phyloP scores from a whole-genome alignment of 345 rosid species.

The Salix exigua region DNA sequence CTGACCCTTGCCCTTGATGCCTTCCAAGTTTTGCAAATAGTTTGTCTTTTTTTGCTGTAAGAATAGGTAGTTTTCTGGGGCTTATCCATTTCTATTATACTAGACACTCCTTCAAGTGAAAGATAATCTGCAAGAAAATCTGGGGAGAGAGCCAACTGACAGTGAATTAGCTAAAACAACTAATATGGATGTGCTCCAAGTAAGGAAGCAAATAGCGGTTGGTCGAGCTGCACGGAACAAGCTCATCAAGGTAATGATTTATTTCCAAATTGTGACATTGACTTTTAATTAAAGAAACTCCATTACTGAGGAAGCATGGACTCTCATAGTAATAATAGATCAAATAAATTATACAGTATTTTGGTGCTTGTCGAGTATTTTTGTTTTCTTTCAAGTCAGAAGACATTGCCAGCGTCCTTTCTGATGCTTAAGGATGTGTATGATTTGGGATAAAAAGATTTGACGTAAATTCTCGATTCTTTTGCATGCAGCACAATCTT shows the following conservation, averaged over 20 bases:
- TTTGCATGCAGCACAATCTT: conserved; percentile 95
- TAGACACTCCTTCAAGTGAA: conserved; percentile 64
- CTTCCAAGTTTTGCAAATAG: background rate
- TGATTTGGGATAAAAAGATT: background rate
- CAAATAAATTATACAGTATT: background rate
- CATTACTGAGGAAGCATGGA: background rate
- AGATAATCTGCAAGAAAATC: conserved; percentile 40
- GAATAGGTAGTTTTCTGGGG: conserved; percentile 13
- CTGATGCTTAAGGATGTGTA: too few species aligned
- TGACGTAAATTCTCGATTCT: background rate
- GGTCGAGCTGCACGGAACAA: conserved; percentile 90
- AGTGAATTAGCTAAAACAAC: conserved; percentile 60
- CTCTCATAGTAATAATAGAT: background rate
- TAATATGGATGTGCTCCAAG: conserved; percentile 40
- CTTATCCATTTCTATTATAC: conserved; percentile 16
- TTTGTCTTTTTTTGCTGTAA: background rate
- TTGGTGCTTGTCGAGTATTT: background rate
- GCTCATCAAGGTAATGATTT: conserved; percentile 65
- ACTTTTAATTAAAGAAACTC: background rate
- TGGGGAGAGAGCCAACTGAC: conserved; percentile 66
- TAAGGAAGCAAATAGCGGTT: conserved; percentile 50
- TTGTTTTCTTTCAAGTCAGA: background rate
- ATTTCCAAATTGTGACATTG: background rate
- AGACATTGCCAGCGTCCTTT: background rate
- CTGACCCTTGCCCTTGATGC: background rate